Evolutionary conservation across 1,139 yeast genomes (phyloP).

Genomic region (Suhomyces atakaporum): DNA sequence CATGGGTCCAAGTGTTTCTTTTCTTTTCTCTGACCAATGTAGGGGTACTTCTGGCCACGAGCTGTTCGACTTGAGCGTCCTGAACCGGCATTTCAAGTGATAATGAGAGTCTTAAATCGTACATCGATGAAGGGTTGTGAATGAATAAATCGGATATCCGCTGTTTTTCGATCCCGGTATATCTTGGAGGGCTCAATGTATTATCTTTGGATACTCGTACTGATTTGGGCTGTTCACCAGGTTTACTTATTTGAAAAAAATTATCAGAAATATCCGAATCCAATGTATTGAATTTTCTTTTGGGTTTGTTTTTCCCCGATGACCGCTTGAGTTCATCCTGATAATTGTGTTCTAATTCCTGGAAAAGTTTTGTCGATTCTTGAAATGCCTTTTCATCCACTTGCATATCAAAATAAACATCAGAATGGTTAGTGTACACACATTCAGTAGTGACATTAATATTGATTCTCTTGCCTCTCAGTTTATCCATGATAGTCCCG

Average conservation of each 20-base stretch:
- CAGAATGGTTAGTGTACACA: conserved; percentile 56
- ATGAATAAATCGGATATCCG: conserved; percentile 71
- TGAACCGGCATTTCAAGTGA: conserved; percentile 74
- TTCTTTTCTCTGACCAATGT: conserved; percentile 61
- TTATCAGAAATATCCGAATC: conserved; percentile 48
- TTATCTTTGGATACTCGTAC: conserved; percentile 68
- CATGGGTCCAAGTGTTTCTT: conserved; percentile 63
- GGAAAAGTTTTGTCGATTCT: conserved; percentile 58
- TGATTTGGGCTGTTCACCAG: conserved; percentile 58
- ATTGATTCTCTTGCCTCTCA: conserved; percentile 61
- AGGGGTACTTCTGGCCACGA: conserved; percentile 44
- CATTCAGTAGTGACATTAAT: conserved; percentile 80
- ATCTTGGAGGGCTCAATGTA: conserved; percentile 59
- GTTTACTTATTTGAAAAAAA: conserved; percentile 38
- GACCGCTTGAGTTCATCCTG: conserved; percentile 38
- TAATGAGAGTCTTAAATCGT: conserved; percentile 74
- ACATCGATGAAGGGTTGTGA: conserved; percentile 73
- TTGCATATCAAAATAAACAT: conserved; percentile 67
- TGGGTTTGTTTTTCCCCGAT: conserved; percentile 27
- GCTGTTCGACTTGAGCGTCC: conserved; percentile 50
- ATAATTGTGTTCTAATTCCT: conserved; percentile 52
- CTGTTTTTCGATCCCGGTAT: conserved; percentile 70
- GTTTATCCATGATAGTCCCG: conserved; percentile 73
- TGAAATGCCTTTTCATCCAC: conserved; percentile 68
- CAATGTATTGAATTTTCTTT: conserved; percentile 41